Base-by-base conservation (phyloP, 805 yeast species). In the Candida nitratophila region DNA sequence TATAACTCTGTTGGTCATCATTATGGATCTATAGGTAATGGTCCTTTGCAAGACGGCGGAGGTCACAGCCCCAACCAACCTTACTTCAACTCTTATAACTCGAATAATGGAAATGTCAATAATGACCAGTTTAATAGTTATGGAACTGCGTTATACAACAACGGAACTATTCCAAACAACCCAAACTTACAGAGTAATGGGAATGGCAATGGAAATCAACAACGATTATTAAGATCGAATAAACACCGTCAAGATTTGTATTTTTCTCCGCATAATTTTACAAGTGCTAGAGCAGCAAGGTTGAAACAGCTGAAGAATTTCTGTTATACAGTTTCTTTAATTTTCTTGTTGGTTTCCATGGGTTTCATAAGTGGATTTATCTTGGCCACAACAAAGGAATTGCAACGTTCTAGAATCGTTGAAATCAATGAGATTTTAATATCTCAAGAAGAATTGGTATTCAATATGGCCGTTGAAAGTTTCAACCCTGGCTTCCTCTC, bases 401-500 rank as follows among this genome's bases (percentile, higher is more conserved):
- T 91, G 44, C 79, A 83, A 42, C 74, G 76, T 47, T 82, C 88
- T 17, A 65, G 74, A 19, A 76, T 90, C 10, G 60, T 68, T 2
- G 66, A 77, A n/a, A 69, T 90, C 35, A 76, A 75, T 41, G 86
- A 86, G 54, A 74, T 90, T 1, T 67, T 90, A 12, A 85, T 87
- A 3, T 81, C 93, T 42, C 81, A 82, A 50, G 96, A 89, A 55
- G 97, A 88, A 57, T 66, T 91, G 39, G 75, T 89, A 1, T 88
- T 91, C 65, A 86, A 83, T 57, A 66, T 91, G 53, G 75, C 77
- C 2, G 77, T 88, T 20, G 83, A 79, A 47, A 95, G 95, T 0
- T 77, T 82, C 53, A 91, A 91, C 59, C 96, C 96, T 0, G 96
- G 97, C 0, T 75, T 90, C 63, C 70, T 89, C 50, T 71, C 84